Evolutionary conservation across 2,329 filamentous ascomycete species (phyloP).

Genomic region (Aspergillus sp.): DNA sequence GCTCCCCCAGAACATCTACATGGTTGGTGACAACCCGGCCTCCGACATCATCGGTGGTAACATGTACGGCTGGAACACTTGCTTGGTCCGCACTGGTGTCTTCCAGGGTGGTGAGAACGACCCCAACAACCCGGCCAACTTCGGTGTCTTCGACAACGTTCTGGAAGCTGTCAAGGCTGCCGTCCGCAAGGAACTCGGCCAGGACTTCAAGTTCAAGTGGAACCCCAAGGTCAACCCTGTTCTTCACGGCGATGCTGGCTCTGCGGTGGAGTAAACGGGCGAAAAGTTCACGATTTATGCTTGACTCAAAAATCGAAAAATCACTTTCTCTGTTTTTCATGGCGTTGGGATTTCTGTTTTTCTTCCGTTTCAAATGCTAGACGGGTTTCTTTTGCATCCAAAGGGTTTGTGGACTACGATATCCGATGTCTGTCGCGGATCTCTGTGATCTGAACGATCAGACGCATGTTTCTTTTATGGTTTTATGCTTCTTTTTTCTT

Average conservation of each 20-base stretch:
- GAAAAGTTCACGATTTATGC: conserved; percentile 6
- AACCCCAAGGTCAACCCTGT: conserved; percentile 65
- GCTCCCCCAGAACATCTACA: conserved; percentile 65
- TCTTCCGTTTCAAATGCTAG: conserved; percentile 1
- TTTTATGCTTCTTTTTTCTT: background rate
- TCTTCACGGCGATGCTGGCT: conserved; percentile 46
- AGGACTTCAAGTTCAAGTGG: conserved; percentile 68
- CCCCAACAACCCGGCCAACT: conserved; percentile 67
- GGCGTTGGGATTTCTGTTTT: conserved; percentile 7
- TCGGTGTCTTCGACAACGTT: conserved; percentile 68
- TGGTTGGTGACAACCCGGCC: conserved; percentile 69
- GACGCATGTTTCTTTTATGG: conserved; percentile 4
- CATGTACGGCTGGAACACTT: conserved; percentile 78
- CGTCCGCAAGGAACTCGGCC: conserved; percentile 62
- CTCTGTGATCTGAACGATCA: conserved; percentile 1
- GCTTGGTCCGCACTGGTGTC: conserved; percentile 68
- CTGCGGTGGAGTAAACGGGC: conserved; percentile 48
- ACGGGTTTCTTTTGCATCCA: conserved; percentile 4
- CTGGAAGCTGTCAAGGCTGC: conserved; percentile 63
- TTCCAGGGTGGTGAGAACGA: conserved; percentile 73
- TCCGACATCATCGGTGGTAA: conserved; percentile 71
- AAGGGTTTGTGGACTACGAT: conserved; percentile 8
- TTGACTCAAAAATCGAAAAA: conserved; percentile 10
- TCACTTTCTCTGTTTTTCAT: conserved; percentile 4
- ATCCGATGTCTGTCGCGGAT: conserved; percentile 6